Percentiles rank a stretch among this genome's conserved stretches.
phyloP scores from a whole-genome alignment of 208 protist genomes.

The Acanthamoeba lugdunensis region DNA sequence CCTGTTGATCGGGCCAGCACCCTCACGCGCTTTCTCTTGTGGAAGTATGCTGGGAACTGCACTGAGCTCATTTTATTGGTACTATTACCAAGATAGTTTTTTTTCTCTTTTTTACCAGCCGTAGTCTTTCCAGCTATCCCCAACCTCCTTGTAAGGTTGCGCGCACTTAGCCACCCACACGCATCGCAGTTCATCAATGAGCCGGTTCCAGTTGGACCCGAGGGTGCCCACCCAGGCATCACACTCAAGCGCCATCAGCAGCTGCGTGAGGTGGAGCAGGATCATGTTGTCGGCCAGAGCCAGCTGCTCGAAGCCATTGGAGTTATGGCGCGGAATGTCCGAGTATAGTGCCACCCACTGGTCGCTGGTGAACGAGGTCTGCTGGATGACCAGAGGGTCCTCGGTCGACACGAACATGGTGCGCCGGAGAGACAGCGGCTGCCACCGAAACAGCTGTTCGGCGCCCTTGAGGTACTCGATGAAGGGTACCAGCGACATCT shows the following conservation, averaged over 20 bases:
- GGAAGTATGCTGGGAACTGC: too few species aligned
- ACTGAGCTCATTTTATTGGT: too few species aligned
- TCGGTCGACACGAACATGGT: background rate
- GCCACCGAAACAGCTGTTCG: background rate
- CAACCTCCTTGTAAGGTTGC: too few species aligned
- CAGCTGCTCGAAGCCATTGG: background rate
- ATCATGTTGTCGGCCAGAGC: background rate
- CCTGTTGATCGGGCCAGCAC: too few species aligned
- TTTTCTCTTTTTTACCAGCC: too few species aligned
- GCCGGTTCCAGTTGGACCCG: background rate
- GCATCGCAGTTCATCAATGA: background rate
- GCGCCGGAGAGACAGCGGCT: background rate
- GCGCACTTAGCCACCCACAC: too few species aligned
- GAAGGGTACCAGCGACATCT: background rate
- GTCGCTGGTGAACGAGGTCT: background rate
- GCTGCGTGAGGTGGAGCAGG: background rate
- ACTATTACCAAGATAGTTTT: too few species aligned
- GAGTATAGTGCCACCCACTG: background rate
- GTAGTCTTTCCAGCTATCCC: too few species aligned
- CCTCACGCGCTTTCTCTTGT: too few species aligned
- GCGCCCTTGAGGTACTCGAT: background rate
- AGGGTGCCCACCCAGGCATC: background rate
- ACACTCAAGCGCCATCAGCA: background rate
- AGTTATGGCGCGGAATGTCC: background rate
- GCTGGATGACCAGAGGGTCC: background rate